phyloP scores from a whole-genome alignment of 78 protist species.

The Pigoraptor vietnamica region DNA sequence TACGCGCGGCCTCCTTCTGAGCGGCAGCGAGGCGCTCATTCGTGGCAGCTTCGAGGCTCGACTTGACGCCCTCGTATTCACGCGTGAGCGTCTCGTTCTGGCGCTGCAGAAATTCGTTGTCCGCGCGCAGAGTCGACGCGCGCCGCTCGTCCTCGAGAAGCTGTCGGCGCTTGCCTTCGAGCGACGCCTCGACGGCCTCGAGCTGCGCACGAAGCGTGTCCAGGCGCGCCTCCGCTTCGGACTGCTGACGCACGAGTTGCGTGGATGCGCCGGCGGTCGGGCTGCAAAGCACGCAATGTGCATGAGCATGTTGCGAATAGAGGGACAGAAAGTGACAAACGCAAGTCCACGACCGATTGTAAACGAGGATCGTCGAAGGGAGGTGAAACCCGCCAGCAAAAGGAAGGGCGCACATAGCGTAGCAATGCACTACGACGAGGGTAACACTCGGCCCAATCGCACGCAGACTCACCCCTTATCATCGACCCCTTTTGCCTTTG shows the following conservation, averaged over 20 bases:
- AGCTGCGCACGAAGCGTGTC: neutral
- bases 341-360: too few species aligned
- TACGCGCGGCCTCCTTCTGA: neutral
- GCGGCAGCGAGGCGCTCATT: neutral
- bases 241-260: neutral
- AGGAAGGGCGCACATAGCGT: too few species aligned
- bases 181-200: neutral
- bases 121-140: neutral
- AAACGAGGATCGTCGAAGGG: too few species aligned
- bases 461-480: neutral
- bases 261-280: neutral
- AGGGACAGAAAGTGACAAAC: neutral
- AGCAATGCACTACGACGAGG: too few species aligned
- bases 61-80: neutral
- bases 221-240: neutral
- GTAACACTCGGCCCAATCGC: too few species aligned
- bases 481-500: neutral
- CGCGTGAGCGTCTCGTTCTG: neutral
- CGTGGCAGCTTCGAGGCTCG: neutral
- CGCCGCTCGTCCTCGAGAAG: neutral
- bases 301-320: neutral
- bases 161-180: neutral
- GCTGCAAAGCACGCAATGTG: neutral
- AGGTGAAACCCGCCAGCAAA: too few species aligned
- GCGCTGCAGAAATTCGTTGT: neutral